A percentile compares a stretch with the other conserved stretches of the same genome.
Evolutionary conservation across 2,329 filamentous ascomycete species (phyloP).

Genomic region (Paecilomyces sp.): DNA sequence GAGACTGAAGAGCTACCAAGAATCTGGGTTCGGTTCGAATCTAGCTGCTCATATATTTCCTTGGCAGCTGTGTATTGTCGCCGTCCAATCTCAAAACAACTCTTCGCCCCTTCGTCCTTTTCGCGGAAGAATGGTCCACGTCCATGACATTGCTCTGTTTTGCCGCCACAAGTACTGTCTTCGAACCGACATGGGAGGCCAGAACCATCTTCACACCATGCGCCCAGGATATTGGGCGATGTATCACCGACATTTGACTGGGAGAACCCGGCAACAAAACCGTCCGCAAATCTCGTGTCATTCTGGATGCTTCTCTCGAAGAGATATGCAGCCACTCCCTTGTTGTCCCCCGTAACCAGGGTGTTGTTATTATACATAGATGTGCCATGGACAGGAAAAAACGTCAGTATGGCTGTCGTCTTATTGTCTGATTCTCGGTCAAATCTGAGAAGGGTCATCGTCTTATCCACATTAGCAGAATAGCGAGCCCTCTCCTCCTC

Average conservation of each 20-base stretch:
- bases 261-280: constrained; percentile 85
- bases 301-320: constrained; percentile 63
- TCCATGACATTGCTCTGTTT: constrained; percentile 37
- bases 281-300: constrained; percentile 51
- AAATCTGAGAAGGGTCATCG: constrained; percentile 73
- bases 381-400: constrained; percentile 89
- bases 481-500: constrained; percentile 67
- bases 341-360: constrained; percentile 88
- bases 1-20: constrained; percentile 61
- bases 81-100: constrained; percentile 43
- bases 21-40: constrained; percentile 30
- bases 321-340: constrained; percentile 81
- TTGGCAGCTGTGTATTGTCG: constrained; percentile 39
- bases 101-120: constrained; percentile 40
- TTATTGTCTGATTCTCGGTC: constrained; percentile 66
- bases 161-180: constrained; percentile 68
- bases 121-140: constrained; percentile 39
- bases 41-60: constrained; percentile 51
- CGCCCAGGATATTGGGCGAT: constrained; percentile 77
- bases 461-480: constrained; percentile 60
- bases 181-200: constrained; percentile 48
- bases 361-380: constrained; percentile 90
- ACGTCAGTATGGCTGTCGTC: constrained; percentile 74
- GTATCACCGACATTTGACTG: constrained; percentile 90
- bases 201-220: constrained; percentile 74